phyloP scores from a whole-genome alignment of 1,284 basidiomycete genomes.

The Thecaphora thlaspeos region DNA sequence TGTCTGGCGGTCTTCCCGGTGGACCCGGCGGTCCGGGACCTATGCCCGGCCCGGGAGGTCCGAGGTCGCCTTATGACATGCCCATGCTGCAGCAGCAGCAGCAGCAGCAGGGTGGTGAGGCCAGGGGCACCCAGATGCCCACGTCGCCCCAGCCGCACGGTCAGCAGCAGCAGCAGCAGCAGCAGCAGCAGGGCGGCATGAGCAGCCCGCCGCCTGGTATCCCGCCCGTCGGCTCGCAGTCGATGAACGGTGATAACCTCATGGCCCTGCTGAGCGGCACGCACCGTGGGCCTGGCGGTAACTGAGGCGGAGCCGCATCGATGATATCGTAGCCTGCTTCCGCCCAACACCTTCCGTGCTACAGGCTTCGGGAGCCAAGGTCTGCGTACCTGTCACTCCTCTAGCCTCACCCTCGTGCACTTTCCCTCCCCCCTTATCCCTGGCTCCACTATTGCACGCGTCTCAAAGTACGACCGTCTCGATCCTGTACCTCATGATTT shows the following conservation, averaged over 20 bases:
- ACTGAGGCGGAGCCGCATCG: conserved; percentile 12
- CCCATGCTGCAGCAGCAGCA: too few species aligned
- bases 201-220: conserved; percentile 2
- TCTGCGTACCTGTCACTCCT: too few species aligned
- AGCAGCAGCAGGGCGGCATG: conserved; percentile 1
- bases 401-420: too few species aligned
- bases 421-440: too few species aligned
- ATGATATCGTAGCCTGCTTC: neutral
- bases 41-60: too few species aligned
- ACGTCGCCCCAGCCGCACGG: too few species aligned
- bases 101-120: too few species aligned
- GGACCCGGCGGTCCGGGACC: too few species aligned
- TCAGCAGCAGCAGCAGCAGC: too few species aligned
- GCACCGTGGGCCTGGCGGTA: conserved; percentile 12
- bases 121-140: too few species aligned
- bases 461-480: too few species aligned
- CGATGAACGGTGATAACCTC: conserved; percentile 33
- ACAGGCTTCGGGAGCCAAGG: conserved; percentile 6
- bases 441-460: conserved; percentile 42
- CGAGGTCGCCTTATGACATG: conserved; percentile 27
- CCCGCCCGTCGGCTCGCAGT: conserved; percentile 17
- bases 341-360: neutral
- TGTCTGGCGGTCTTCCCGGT: conserved; percentile 23
- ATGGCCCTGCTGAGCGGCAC: conserved; percentile 30
- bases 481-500: too few species aligned